Base-by-base conservation (phyloP, 192 early-diverging fungal genomes). In the Mortierella claussenii region DNA sequence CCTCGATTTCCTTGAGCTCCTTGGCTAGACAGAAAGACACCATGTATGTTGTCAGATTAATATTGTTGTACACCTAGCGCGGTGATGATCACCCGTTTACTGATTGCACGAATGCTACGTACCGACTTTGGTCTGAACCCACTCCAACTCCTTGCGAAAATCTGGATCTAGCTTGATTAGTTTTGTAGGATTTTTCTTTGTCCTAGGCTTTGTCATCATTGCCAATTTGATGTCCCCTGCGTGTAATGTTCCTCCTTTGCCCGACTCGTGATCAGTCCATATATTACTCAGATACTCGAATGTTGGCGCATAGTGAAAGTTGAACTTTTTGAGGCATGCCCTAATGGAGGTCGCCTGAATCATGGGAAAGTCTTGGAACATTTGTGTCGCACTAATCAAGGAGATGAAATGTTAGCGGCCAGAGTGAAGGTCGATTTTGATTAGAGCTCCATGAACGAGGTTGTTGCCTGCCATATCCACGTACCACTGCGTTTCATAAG, bases 281-380 rank as follows among this genome's bases (percentile, higher is more conserved):
- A 50, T 18, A 55, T 12, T 50, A 20, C 8, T 61, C n/a, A 76
- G 36, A n/a, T 56, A 65, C 1, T 67, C 56, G 47, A 62, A 76
- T 1, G 65, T 27, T 15, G 73, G 73, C 0, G 23, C 47, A 42
- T 76, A 76, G 13, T 76, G 73, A 20, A 27, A 62, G 2, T 13
- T 21, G 49, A 49, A 46, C 33, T 47, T 40, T 3, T 48, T 23
- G 11, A 76, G 23, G 21, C 51, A 53, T 12, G 57, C 11, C 12
- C 59, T 43, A 32, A 76, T 76, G 2, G 64, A 61, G 2, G 34
- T 8, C 0, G 73, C 42, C 4, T 61, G 17, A 18, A 76, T 24
- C 33, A 20, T 37, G 7, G 73, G 73, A n/a, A 76, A 76, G 47
- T 76, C 73, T 18, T 76, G 73, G 23, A 54, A 76, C 36, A 76